Evolutionary conservation across 2,329 filamentous ascomycete genomes (phyloP), one percentile per base, ranked within the genome.

Genomic region (Decorospora gaudefroyi): DNA sequence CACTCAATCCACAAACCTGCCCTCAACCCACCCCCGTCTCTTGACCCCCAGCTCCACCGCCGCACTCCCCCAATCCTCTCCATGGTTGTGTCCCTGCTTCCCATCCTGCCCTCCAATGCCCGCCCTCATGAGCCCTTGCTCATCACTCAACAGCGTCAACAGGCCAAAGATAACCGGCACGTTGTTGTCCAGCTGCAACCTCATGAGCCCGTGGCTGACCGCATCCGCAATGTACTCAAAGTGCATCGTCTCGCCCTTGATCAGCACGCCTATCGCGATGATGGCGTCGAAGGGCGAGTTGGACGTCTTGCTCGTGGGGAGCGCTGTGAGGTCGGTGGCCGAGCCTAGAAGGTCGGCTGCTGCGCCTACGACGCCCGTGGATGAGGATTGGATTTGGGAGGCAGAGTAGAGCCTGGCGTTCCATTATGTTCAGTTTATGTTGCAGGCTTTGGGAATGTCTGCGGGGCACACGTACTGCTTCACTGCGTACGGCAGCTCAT

Each of bases 201-300:
- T 85, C 93, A 99, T 99, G 49, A 99, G 79, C 5, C 90, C 93
- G 51, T 96, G 89, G 45, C 85, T 90, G 5, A 95, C 90, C 27
- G 89, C 83, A 55, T 97, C 93, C 28, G 91, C 82, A 62, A 99
- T 99, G 76, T 99, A 97, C 75, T 99, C 93, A 66, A 99, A 99
- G 75, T 99, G 93, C 90, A 96, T 96, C 5, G 93, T 97, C 74
- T 95, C 88, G 70, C 93, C 93, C 78, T 99, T 99, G 76, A 99
- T 96, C 49, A 99, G 82, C 43, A 96, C 91, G 42, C 93, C 93
- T 58, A 99, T 88, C 39, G 93, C 90, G 57, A 99, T 91, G 53
- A 99, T 84, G 51, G 93, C 93, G 68, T 97, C 92, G 64, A 97
- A 97, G 13, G 90, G 83, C 35, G 42, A 58, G 43, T 55, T 58